These are phyloP conservation scores for Termitomyces bulborhizus DNA, from an alignment of 768 basidiomycete species.

Conservation along the genomic window DNA sequence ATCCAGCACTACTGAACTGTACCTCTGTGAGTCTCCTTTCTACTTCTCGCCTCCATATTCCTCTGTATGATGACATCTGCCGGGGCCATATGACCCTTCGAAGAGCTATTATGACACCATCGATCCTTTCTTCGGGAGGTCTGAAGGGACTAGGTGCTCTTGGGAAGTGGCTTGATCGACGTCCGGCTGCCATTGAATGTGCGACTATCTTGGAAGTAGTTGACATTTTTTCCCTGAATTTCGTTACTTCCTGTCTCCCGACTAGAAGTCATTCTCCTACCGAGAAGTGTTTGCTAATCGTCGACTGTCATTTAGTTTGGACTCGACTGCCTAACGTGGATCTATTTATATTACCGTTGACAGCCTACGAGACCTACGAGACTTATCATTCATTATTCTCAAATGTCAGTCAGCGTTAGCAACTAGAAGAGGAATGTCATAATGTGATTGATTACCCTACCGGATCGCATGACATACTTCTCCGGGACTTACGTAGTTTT, in stretches of 20 bases:
- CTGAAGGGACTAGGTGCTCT: constrained; percentile 13
- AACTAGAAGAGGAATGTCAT: neutral
- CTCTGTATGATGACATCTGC: constrained; percentile 54
- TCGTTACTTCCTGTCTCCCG: neutral
- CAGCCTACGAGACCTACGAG: neutral
- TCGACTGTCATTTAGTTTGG: neutral
- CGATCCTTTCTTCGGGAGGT: neutral
- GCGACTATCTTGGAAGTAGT: neutral
- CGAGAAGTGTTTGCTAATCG: neutral
- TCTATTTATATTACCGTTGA: neutral
- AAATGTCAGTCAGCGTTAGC: neutral
- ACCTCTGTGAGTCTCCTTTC: neutral
- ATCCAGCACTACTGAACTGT: neutral
- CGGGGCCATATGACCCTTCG: constrained; percentile 87
- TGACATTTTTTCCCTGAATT: constrained; percentile 3
- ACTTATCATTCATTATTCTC: neutral
- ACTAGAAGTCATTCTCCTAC: neutral
- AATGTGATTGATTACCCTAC: neutral
- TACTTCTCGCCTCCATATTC: neutral
- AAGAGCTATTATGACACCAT: constrained; percentile 12
- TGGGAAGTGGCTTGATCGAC: constrained; percentile 53
- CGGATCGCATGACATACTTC: too few relatives aligned
- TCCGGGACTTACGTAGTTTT: neutral
- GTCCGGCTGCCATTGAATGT: constrained; percentile 37
- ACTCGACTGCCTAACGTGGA: neutral